These are phyloP conservation scores for Rhizopogon sp. DNA, from an alignment of 768 basidiomycete genomes.

Conservation along the genomic window DNA sequence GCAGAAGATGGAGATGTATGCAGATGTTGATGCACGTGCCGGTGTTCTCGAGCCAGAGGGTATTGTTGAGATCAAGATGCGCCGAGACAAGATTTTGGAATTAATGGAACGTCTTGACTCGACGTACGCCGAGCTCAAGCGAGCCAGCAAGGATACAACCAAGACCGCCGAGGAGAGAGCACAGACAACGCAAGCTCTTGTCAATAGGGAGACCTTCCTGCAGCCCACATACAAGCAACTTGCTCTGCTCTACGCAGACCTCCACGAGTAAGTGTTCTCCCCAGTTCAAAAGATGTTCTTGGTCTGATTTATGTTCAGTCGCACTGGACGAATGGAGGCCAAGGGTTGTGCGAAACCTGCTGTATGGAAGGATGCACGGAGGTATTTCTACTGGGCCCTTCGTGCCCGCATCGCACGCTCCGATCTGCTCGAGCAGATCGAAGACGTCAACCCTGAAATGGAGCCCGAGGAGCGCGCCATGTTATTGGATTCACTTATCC, in stretches of 20 bases:
- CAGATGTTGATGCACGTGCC: constrained; percentile 91
- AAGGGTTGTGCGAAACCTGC: constrained; percentile 89
- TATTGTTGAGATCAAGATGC: constrained; percentile 96
- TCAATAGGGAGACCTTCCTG: constrained; percentile 72
- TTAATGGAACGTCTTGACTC: constrained; percentile 94
- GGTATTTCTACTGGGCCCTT: constrained; percentile 91
- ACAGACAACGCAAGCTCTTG: constrained; percentile 60
- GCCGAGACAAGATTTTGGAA: constrained; percentile 83
- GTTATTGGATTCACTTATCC: constrained; percentile 59
- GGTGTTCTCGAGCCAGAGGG: constrained; percentile 98
- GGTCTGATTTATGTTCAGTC: constrained; percentile 42
- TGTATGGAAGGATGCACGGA: constrained; percentile 84
- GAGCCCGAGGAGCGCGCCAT: constrained; percentile 61
- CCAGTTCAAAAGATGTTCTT: not conserved
- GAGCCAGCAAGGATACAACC: constrained; percentile 67
- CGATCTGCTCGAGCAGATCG: constrained; percentile 54
- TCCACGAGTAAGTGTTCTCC: constrained; percentile 74
- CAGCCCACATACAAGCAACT: constrained; percentile 92
- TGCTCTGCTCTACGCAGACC: constrained; percentile 90
- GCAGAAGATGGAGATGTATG: constrained; percentile 99
- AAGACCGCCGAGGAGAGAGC: constrained; percentile 74
- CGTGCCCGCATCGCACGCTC: constrained; percentile 77
- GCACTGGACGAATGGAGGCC: constrained; percentile 94
- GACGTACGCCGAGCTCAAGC: constrained; percentile 76
- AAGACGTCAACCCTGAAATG: constrained; percentile 68